A percentile compares a stretch with the other conserved stretches of the same genome.
Evolutionary conservation across 257 asterid species (phyloP).

Genomic region (Gentiana dahurica): DNA sequence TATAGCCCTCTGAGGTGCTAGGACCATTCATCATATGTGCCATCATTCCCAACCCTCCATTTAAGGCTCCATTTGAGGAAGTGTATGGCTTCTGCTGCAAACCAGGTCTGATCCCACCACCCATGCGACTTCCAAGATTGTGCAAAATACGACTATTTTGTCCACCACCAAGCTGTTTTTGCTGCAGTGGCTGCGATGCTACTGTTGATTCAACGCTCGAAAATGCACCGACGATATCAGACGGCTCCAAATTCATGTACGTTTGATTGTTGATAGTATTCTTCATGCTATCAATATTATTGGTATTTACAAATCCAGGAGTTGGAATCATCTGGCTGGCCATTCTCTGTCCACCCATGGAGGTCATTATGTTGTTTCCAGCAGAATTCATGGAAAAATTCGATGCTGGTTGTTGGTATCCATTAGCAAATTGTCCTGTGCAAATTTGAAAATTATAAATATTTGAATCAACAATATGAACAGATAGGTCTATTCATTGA

Average conservation of each 20-base stretch:
- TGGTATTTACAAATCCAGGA: conserved; percentile 66
- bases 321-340: conserved; percentile 97
- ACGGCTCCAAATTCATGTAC: conserved; percentile 45
- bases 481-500: conserved; percentile 6
- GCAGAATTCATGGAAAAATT: conserved; percentile 48
- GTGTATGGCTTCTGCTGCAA: conserved; percentile 73
- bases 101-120: conserved; percentile 68
- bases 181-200: conserved; percentile 57
- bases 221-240: conserved; percentile 39
- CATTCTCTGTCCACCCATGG: conserved; percentile 63
- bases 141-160: conserved; percentile 78
- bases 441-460: conserved; percentile 17
- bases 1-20: conserved; percentile 47
- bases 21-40: conserved; percentile 44
- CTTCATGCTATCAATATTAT: conserved; percentile 26
- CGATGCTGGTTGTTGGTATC: conserved; percentile 60
- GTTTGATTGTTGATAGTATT: conserved; percentile 34
- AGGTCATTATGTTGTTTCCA: conserved; percentile 47
- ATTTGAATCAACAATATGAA: conserved; percentile 15
- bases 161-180: conserved; percentile 66
- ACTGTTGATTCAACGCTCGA: conserved; percentile 50
- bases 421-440: conserved; percentile 60
- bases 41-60: conserved; percentile 63
- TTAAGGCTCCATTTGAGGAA: conserved; percentile 44
- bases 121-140: conserved; percentile 72